Percentiles rank a stretch among this genome's conserved stretches.
Evolutionary conservation across 2,329 filamentous ascomycete genomes (phyloP).

Genomic region (Venturia carpophila): DNA sequence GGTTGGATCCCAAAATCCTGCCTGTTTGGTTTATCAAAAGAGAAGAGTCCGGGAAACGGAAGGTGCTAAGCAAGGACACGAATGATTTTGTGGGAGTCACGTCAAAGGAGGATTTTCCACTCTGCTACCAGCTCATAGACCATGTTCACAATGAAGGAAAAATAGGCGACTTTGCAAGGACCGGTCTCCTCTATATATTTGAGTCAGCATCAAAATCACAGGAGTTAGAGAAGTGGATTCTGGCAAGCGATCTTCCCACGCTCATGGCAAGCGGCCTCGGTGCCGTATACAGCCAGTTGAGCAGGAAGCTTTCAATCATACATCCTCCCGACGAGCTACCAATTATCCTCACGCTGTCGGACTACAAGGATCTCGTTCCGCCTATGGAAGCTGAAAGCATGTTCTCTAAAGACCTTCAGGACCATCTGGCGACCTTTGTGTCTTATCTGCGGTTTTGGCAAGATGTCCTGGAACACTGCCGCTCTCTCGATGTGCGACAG

Average conservation of each 20-base stretch:
- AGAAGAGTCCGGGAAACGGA: background rate
- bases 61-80: background rate
- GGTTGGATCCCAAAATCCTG: slow-evolving; percentile 77
- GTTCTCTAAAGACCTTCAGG: slow-evolving; percentile 66
- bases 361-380: slow-evolving; percentile 68
- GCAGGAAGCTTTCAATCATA: slow-evolving; percentile 73
- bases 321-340: slow-evolving; percentile 68
- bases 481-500: slow-evolving; percentile 82
- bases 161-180: slow-evolving; percentile 91
- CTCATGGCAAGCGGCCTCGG: slow-evolving; percentile 95
- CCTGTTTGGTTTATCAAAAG: slow-evolving; percentile 73
- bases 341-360: slow-evolving; percentile 78
- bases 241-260: slow-evolving; percentile 91
- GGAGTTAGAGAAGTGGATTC: slow-evolving; percentile 86
- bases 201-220: slow-evolving; percentile 81
- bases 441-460: slow-evolving; percentile 97
- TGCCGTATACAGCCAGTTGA: slow-evolving; percentile 62
- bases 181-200: slow-evolving; percentile 89
- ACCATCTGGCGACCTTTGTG: slow-evolving; percentile 86
- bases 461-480: slow-evolving; percentile 92
- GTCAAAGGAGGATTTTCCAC: slow-evolving; percentile 82
- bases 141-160: slow-evolving; percentile 95
- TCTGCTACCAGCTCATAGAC: slow-evolving; percentile 93
- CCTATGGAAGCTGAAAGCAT: slow-evolving; percentile 66
- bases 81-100: slow-evolving; percentile 70